phyloP scores from a whole-genome alignment of 176 grass and related monocot species.

The Oryza punctata region DNA sequence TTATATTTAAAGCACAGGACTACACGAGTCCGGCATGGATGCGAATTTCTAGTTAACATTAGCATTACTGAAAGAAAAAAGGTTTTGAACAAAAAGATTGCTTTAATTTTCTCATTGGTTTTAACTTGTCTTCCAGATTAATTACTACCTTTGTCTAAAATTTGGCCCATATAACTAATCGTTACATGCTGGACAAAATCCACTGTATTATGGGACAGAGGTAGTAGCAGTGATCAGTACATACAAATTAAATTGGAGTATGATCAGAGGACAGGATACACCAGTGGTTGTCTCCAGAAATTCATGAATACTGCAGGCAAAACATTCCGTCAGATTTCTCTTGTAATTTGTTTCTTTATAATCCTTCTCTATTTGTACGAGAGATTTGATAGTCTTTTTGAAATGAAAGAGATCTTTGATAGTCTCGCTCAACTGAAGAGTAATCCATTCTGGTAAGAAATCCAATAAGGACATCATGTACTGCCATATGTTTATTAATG shows the following conservation, averaged over 20 bases:
- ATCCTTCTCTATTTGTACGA: not conserved
- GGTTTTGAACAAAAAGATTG: not conserved
- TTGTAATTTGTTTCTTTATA: not conserved
- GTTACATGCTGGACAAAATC: no score
- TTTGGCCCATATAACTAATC: no score
- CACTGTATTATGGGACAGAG: no score
- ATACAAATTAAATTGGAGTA: not conserved
- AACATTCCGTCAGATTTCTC: not conserved
- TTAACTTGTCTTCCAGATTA: not conserved
- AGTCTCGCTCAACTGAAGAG: not conserved
- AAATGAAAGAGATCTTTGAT: not conserved
- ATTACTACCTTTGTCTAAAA: not conserved
- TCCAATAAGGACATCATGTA: slow-evolving; percentile 31
- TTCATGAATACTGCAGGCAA: not conserved
- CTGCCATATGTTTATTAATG: slow-evolving; percentile 12
- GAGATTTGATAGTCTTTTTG: not conserved
- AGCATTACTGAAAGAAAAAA: not conserved
- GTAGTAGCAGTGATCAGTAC: not conserved
- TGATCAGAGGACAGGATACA: not conserved
- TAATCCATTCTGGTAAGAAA: slow-evolving; percentile 31
- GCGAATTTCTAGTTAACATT: not conserved
- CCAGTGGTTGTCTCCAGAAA: not conserved
- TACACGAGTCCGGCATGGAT: not conserved
- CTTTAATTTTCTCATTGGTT: not conserved
- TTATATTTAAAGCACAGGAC: not conserved